These are phyloP conservation scores for Botrytis aclada DNA, from an alignment of 2,329 filamentous ascomycete species.

Conservation along the genomic window DNA sequence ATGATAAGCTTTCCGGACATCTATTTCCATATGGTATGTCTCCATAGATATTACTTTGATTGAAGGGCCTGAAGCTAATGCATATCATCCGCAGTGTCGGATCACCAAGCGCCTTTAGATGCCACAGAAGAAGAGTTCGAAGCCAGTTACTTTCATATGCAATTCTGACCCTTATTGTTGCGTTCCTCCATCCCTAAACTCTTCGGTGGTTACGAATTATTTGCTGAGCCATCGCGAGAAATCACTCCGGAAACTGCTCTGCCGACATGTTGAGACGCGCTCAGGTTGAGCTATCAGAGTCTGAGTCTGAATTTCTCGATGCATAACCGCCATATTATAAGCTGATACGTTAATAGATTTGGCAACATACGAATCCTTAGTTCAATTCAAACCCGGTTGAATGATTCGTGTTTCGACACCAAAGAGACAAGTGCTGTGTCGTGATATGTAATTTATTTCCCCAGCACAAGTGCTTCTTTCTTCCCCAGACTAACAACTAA, in stretches of 20 bases:
- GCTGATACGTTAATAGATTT: not conserved
- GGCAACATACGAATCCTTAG: rapidly evolving
- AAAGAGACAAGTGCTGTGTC: not conserved
- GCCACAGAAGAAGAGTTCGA: not conserved
- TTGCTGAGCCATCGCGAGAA: not conserved
- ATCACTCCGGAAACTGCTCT: not conserved
- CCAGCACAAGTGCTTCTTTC: not conserved
- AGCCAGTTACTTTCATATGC: not conserved
- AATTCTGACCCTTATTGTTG: not conserved
- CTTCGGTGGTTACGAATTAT: not conserved
- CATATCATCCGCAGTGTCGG: not conserved
- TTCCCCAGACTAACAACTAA: not conserved
- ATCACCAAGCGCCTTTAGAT: not conserved
- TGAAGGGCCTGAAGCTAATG: not conserved
- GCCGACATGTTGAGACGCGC: too few species aligned
- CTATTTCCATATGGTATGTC: not conserved
- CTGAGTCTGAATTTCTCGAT: not conserved
- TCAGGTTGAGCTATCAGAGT: not conserved
- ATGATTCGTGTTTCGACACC: too few species aligned
- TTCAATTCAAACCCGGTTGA: not conserved
- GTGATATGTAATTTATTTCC: not conserved
- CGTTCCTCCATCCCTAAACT: not conserved
- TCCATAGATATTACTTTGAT: not conserved
- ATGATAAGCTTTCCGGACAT: not conserved
- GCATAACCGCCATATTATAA: not conserved